phyloP scores from a whole-genome alignment of 1,139 yeast genomes.

The Blastobotrys buckinghamii region DNA sequence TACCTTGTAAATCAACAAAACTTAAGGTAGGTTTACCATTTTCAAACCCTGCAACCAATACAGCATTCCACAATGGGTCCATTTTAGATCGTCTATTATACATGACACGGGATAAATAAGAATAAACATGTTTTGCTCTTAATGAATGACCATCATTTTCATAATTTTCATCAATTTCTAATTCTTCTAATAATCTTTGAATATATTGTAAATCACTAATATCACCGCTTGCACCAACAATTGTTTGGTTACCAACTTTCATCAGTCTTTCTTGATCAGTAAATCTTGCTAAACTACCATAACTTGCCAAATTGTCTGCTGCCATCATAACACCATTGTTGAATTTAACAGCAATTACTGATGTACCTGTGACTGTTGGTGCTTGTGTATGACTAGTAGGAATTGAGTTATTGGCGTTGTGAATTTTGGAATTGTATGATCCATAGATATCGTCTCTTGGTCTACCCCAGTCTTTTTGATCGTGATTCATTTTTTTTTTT shows the following conservation, averaged over 20 bases:
- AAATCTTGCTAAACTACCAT: conserved; percentile 88
- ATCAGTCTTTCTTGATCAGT: conserved; percentile 78
- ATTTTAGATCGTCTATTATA: conserved; percentile 85
- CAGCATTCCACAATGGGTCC: conserved; percentile 96
- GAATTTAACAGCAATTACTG: conserved; percentile 87
- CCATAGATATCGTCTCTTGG: conserved; percentile 83
- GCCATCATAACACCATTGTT: conserved; percentile 89
- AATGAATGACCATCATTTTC: conserved; percentile 75
- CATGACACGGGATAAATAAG: conserved; percentile 76
- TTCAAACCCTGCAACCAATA: conserved; percentile 83
- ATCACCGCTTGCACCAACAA: conserved; percentile 94
- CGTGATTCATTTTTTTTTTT: conserved; percentile 81
- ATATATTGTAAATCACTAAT: conserved; percentile 88
- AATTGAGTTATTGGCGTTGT: conserved; percentile 41
- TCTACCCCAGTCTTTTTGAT: conserved; percentile 93
- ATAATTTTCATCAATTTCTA: conserved; percentile 72
- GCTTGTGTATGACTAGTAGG: conserved; percentile 73
- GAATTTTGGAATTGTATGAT: conserved; percentile 63
- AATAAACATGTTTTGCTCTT: conserved; percentile 82
- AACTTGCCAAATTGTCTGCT: conserved; percentile 90
- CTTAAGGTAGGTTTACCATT: conserved; percentile 60
- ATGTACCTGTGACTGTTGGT: conserved; percentile 95
- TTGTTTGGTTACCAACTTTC: conserved; percentile 75
- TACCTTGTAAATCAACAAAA: conserved; percentile 89
- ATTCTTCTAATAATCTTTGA: conserved; percentile 66